Evolutionary conservation across 208 protist species (phyloP).

Genomic region (Leishmania turanica): DNA sequence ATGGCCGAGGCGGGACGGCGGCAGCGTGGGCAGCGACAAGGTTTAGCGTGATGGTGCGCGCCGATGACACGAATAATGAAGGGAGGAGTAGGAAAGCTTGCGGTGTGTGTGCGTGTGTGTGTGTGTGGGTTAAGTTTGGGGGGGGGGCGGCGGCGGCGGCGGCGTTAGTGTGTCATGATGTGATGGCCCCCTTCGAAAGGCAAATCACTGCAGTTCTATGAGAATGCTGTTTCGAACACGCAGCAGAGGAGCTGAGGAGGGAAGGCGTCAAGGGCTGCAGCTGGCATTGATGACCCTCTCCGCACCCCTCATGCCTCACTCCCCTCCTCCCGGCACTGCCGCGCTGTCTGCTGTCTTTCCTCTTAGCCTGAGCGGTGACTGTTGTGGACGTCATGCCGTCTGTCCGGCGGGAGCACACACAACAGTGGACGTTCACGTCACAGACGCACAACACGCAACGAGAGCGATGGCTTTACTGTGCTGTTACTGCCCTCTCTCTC

Average conservation of each 20-base stretch:
- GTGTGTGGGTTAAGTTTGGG: neutral
- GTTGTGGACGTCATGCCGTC: neutral
- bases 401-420: neutral
- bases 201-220: neutral
- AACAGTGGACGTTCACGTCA: neutral
- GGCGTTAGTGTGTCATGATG: neutral
- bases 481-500: neutral
- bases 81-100: neutral
- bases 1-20: slow-evolving; percentile 1
- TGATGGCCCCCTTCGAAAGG: neutral
- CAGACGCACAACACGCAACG: neutral
- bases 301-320: neutral
- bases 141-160: too few species aligned
- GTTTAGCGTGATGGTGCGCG: neutral
- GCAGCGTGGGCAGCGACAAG: neutral
- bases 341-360: neutral
- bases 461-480: neutral
- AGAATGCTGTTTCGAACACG: neutral
- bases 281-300: neutral
- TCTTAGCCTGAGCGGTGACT: neutral
- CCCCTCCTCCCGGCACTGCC: neutral
- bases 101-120: neutral
- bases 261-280: neutral
- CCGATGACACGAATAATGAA: neutral
- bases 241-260: neutral